Conservation (phyloP, 305 asterid genomes). For the Rubia balearica region DNA sequence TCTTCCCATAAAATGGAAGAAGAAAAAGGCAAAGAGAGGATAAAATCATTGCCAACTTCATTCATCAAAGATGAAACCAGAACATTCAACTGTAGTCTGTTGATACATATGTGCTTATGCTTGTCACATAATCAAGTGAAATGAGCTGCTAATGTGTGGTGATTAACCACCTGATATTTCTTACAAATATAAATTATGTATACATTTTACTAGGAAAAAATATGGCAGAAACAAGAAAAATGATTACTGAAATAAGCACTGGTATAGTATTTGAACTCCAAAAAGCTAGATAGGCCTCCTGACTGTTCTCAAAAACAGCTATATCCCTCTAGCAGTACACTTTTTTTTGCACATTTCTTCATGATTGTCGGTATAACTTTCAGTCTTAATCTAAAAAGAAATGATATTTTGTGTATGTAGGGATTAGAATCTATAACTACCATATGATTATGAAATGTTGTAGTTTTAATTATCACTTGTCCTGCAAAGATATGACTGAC, state of each 20-base stretch:
- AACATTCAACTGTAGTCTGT: background rate
- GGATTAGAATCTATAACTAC: background rate
- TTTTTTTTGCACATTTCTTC: background rate
- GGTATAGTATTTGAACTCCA: background rate
- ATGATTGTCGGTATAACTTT: background rate
- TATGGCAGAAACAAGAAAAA: background rate
- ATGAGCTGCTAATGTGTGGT: background rate
- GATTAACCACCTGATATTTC: background rate
- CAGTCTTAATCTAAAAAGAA: background rate
- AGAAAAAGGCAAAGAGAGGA: background rate
- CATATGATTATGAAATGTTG: background rate
- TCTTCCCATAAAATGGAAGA: background rate
- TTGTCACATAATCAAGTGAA: background rate
- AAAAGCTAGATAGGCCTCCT: background rate
- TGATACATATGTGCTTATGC: background rate
- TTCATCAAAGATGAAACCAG: background rate
- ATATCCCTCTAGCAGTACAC: background rate
- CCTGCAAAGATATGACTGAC: slow-evolving; percentile 57
- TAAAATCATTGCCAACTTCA: background rate
- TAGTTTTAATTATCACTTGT: slow-evolving; percentile 15
- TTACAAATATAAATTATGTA: background rate
- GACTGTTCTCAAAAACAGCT: background rate
- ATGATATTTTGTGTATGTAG: background rate
- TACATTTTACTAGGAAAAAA: background rate
- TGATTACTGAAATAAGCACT: background rate